phyloP scores from a whole-genome alignment of 2,329 filamentous ascomycete genomes.

The Podosphaera leucotricha region DNA sequence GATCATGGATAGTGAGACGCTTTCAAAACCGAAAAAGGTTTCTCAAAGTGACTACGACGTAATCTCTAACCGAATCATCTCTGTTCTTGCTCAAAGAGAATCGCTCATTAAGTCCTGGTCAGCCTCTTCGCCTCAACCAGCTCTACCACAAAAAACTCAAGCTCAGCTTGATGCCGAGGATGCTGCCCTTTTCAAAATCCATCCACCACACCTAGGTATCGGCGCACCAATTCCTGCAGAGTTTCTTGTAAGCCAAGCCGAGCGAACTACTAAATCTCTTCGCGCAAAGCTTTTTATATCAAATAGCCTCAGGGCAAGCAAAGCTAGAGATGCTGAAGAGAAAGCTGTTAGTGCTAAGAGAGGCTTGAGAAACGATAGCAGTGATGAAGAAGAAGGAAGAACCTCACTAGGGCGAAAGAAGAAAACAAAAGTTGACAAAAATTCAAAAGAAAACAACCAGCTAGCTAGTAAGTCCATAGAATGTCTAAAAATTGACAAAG shows the following conservation, averaged over 20 bases:
- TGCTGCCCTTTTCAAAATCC: constrained; percentile 10
- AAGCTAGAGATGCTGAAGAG: constrained; percentile 14
- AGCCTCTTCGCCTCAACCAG: constrained; percentile 6
- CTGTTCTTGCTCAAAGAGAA: constrained; percentile 15
- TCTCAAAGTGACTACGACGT: constrained; percentile 12
- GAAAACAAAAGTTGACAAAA: background rate
- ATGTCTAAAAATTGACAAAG: background rate
- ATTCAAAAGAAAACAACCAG: background rate
- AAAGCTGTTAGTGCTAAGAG: constrained; percentile 14
- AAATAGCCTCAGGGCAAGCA: constrained; percentile 14
- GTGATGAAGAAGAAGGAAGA: constrained; percentile 17
- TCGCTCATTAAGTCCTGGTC: constrained; percentile 15
- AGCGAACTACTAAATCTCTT: constrained; percentile 14
- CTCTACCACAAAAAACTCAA: constrained; percentile 10
- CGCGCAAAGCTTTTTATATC: constrained; percentile 14
- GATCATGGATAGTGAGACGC: constrained; percentile 6
- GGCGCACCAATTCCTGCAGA: constrained; percentile 14
- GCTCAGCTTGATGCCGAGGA: constrained; percentile 16
- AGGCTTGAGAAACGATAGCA: constrained; percentile 10
- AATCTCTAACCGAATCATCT: constrained; percentile 14
- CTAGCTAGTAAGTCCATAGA: background rate
- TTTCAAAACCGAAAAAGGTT: constrained; percentile 6
- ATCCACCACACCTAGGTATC: constrained; percentile 14
- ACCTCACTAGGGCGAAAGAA: constrained; percentile 6
- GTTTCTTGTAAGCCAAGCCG: constrained; percentile 11